Evolutionary conservation across 208 protist species (phyloP).

Genomic region (Wallacemonas sp.): DNA sequence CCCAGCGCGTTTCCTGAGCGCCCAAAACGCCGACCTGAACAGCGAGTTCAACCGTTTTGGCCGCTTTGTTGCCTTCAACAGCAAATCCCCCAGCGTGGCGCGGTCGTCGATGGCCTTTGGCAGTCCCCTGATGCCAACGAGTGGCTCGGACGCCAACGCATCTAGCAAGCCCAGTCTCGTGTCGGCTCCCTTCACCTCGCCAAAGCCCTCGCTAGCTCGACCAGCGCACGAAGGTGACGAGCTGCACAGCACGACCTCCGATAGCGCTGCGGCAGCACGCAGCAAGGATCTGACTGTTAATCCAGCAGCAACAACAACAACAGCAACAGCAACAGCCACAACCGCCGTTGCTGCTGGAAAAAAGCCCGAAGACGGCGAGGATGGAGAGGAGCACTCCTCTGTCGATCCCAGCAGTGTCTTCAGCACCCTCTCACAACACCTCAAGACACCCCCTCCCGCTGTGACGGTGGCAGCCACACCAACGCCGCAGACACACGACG

Average conservation of each 20-base stretch:
- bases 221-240: background rate
- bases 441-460: slow-evolving; percentile 21
- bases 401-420: slow-evolving; percentile 61
- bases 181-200: slow-evolving; percentile 1
- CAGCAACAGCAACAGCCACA: background rate
- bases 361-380: slow-evolving; percentile 21
- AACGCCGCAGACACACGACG: background rate
- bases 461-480: background rate
- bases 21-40: background rate
- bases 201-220: background rate
- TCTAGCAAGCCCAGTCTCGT: background rate
- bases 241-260: background rate
- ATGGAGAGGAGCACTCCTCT: slow-evolving; percentile 23
- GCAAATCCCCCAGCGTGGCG: slow-evolving; percentile 2
- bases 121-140: slow-evolving; percentile 1
- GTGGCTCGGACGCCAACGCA: background rate
- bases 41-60: slow-evolving; percentile 39
- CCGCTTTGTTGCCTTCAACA: slow-evolving; percentile 41
- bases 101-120: slow-evolving; percentile 14
- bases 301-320: background rate
- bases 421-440: slow-evolving; percentile 84
- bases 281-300: too few species aligned
- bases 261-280: background rate
- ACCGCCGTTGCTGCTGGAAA: background rate
- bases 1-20: slow-evolving; percentile 1